Base-by-base conservation (phyloP, 179 eudicot genomes). In the Silene coronaria region DNA sequence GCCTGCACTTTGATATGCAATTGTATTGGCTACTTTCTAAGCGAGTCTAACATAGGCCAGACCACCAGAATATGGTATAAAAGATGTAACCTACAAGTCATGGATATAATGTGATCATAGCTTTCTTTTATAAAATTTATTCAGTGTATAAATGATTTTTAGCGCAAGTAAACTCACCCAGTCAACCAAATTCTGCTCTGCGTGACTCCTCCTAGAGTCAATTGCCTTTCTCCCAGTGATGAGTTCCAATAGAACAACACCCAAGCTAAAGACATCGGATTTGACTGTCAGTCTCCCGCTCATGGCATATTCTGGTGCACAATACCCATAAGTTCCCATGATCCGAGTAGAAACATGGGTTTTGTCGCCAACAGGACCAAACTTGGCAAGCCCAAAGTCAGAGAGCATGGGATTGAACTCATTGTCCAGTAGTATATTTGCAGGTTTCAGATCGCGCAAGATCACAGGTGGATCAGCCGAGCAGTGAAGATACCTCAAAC, bases 221-320 rank as follows among this genome's bases (percentile, higher is more conserved):
- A 88, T 75, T 13, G 91, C 88, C 81, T 55, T 89, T 26, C 93
- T 82, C 2, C 93, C 93, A 62, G 91, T 83, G 84, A 89, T 85
- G 58, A 90, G 73, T 77, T 90, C 92, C 79, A 90, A 61, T 8
- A 90, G 73, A 73, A 90, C 88, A 76, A 89, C 93, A 55, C 93
- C 93, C 67, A 88, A 82, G 83, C 91, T 88, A 76, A 82, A 89
- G 28, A 89, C 80, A 70, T 89, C 93, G n/a, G 91, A 88, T 69
- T 87, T 90, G 26, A 87, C 79, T 0, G 89, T 90, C 72, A 90
- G 85, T 74, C 87, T 88, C 14, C 96, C 92, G 12, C 92, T 87
- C 92, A 89, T 83, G 73, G 96, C 97, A 84, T 91, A 92, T 64
- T 91, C 97, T 2, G 96, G 97, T 51, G 97, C 97, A 84, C 96